A percentile compares a stretch with the other conserved stretches of the same genome.
These are phyloP conservation scores for Penicillium sp. DNA, from an alignment of 2,329 filamentous ascomycete genomes.

Conservation along the genomic window DNA sequence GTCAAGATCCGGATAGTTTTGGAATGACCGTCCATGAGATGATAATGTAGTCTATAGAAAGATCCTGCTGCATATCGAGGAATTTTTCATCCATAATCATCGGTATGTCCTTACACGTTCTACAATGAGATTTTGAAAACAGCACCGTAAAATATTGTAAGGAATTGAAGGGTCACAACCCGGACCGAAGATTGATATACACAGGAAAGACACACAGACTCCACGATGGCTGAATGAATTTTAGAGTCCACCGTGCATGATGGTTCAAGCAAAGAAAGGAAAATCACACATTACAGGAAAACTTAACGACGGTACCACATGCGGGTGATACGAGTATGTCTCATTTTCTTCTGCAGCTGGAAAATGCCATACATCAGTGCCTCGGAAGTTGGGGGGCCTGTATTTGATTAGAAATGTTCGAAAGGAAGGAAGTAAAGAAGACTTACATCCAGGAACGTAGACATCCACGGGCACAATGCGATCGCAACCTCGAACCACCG, in stretches of 20 bases:
- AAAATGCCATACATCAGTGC: constrained; percentile 68
- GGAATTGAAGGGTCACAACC: background rate
- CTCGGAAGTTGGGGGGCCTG: constrained; percentile 55
- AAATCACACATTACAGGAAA: constrained; percentile 2
- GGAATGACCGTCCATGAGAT: background rate
- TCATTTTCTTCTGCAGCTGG: constrained; percentile 78
- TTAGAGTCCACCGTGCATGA: constrained; percentile 17
- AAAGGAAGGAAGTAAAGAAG: constrained; percentile 29
- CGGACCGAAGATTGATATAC: constrained; percentile 20
- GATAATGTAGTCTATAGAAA: background rate
- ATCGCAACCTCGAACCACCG: constrained; percentile 74
- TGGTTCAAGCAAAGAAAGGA: constrained; percentile 11
- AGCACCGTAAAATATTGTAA: background rate
- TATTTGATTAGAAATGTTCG: constrained; percentile 11
- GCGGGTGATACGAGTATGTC: constrained; percentile 56
- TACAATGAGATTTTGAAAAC: background rate
- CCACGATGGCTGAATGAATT: constrained; percentile 21
- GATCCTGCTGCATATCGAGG: background rate
- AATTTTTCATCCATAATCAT: background rate
- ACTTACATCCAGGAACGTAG: constrained; percentile 78
- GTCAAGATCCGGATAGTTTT: background rate
- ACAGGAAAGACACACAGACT: constrained; percentile 24
- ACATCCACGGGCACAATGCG: constrained; percentile 81
- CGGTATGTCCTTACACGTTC: background rate
- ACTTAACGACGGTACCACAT: constrained; percentile 58